phyloP scores from a whole-genome alignment of 768 basidiomycete species.

The Lyophyllum semitale region DNA sequence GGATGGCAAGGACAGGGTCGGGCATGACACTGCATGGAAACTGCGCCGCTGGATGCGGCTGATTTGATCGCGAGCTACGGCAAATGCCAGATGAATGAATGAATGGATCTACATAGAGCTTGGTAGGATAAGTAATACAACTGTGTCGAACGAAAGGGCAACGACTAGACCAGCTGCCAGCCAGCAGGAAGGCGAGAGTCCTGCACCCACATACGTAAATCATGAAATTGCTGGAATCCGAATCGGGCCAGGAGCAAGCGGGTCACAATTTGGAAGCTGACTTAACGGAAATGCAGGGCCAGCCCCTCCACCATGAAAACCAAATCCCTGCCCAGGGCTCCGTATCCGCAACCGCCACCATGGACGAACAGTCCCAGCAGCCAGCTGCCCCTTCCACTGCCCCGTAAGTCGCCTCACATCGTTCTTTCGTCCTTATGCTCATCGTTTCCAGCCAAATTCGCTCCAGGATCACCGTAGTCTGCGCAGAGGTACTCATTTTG shows the following conservation, averaged over 20 bases:
- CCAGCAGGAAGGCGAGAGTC: not conserved
- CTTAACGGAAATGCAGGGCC: conserved; percentile 19
- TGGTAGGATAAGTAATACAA: conserved; percentile 11
- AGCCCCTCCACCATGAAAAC: conserved; percentile 14
- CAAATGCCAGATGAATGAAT: conserved; percentile 13
- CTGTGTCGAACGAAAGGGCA: not conserved
- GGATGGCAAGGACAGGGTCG: conserved; percentile 12
- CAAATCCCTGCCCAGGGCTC: conserved; percentile 9
- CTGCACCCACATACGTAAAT: not conserved
- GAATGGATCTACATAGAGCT: conserved; percentile 11
- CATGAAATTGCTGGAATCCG: conserved; percentile 13
- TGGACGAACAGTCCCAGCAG: conserved; percentile 17
- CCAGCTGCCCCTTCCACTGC: conserved; percentile 8
- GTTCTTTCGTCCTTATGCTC: not conserved
- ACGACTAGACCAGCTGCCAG: not conserved
- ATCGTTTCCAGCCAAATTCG: conserved; percentile 56
- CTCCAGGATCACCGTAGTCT: conserved; percentile 78
- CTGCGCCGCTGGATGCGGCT: conserved; percentile 9
- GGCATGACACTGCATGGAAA: not conserved
- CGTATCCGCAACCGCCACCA: conserved; percentile 13
- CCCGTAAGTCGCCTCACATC: conserved; percentile 18
- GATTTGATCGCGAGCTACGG: conserved; percentile 13
- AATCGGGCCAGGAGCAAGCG: conserved; percentile 11
- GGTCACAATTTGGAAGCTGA: conserved; percentile 16
- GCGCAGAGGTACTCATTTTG: conserved; percentile 60